Conservation (phyloP, 2,329 filamentous ascomycete species). For the Colletotrichum zoysiae region DNA sequence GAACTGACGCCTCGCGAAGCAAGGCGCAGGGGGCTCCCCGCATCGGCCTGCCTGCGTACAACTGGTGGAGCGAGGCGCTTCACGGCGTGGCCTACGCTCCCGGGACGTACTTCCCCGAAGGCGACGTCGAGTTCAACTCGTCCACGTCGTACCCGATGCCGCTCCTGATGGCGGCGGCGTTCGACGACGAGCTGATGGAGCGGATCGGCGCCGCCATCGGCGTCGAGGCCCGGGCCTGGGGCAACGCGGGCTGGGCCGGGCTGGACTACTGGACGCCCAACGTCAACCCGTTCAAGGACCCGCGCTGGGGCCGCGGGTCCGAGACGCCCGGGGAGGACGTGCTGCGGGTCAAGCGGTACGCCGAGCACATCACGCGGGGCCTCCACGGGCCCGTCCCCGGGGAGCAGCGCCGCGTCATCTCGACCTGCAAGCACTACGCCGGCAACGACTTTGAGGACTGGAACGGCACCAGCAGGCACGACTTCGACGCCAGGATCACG, state of each 20-base stretch:
- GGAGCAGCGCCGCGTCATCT: slow-evolving; percentile 55
- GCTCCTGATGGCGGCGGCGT: slow-evolving; percentile 71
- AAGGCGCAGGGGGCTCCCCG: neutral
- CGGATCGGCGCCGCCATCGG: neutral
- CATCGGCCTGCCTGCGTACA: slow-evolving; percentile 9
- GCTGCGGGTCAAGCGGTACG: slow-evolving; percentile 62
- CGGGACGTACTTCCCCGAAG: slow-evolving; percentile 62
- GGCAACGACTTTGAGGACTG: slow-evolving; percentile 62
- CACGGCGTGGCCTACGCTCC: slow-evolving; percentile 69
- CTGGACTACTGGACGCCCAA: slow-evolving; percentile 75
- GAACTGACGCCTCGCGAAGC: neutral
- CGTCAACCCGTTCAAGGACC: slow-evolving; percentile 74
- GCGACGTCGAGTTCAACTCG: slow-evolving; percentile 66
- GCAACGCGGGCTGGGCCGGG: slow-evolving; percentile 67
- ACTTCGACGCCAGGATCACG: slow-evolving; percentile 68
- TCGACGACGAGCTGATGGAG: slow-evolving; percentile 58
- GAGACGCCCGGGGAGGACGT: slow-evolving; percentile 71
- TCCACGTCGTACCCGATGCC: slow-evolving; percentile 76
- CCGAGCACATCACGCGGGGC: slow-evolving; percentile 64
- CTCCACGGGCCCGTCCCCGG: slow-evolving; percentile 55
- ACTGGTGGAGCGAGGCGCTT: slow-evolving; percentile 71
- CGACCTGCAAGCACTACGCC: slow-evolving; percentile 71
- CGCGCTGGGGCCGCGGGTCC: slow-evolving; percentile 71
- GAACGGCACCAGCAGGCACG: slow-evolving; percentile 52
- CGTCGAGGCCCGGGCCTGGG: slow-evolving; percentile 74